Conservation (phyloP, 768 basidiomycete genomes). For the Leccinum pellstonianum region DNA sequence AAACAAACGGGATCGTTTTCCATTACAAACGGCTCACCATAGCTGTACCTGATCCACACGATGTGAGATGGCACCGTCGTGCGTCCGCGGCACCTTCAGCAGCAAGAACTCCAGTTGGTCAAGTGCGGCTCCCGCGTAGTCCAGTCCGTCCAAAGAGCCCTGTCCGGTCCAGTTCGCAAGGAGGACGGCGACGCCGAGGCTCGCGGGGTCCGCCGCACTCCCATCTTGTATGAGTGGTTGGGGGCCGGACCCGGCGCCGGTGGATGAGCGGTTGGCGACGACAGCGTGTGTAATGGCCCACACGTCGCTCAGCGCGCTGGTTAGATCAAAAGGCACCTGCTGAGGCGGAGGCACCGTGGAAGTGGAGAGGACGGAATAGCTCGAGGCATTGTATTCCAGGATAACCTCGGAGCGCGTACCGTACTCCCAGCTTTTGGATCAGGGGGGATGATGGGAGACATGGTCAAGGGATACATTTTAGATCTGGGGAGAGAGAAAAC, state of each 20-base stretch:
- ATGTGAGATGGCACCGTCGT: slow-evolving; percentile 82
- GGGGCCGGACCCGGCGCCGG: slow-evolving; percentile 45
- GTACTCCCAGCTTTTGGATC: slow-evolving; percentile 50
- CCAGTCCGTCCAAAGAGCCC: slow-evolving; percentile 37
- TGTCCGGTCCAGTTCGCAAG: slow-evolving; percentile 54
- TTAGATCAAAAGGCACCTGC: slow-evolving; percentile 16
- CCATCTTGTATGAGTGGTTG: slow-evolving; percentile 58
- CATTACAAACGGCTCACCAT: slow-evolving; percentile 44
- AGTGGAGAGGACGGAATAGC: slow-evolving; percentile 45
- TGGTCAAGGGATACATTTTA: background rate
- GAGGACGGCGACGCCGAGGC: slow-evolving; percentile 70
- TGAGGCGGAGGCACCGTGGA: slow-evolving; percentile 28
- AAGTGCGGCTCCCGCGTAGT: slow-evolving; percentile 62
- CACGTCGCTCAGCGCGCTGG: slow-evolving; percentile 48
- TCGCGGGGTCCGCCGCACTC: slow-evolving; percentile 76
- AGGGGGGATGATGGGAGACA: background rate
- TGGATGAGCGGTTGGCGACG: slow-evolving; percentile 49
- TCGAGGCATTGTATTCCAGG: slow-evolving; percentile 46
- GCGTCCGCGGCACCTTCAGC: slow-evolving; percentile 54
- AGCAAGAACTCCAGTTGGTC: slow-evolving; percentile 68
- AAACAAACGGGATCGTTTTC: background rate
- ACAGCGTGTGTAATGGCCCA: slow-evolving; percentile 51
- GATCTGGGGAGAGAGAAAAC: slow-evolving; percentile 1
- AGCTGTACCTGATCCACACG: slow-evolving; percentile 65
- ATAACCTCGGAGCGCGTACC: slow-evolving; percentile 52